A percentile compares a stretch with the other conserved stretches of the same genome.
Evolutionary conservation across 2,329 filamentous ascomycete species (phyloP).

Genomic region (Diaporthe amygdali): DNA sequence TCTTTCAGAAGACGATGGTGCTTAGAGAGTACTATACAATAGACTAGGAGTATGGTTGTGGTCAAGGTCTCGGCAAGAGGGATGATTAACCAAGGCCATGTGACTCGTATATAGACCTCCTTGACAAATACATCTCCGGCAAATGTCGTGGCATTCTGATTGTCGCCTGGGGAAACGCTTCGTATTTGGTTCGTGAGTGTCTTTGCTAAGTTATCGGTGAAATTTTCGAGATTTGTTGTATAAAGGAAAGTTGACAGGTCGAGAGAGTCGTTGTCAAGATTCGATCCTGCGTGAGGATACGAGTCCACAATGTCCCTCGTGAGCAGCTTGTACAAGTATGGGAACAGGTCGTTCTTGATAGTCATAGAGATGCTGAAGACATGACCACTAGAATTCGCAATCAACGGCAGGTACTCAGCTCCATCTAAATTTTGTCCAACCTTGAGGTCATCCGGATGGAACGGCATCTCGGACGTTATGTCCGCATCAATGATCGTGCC

Average conservation of each 20-base stretch:
- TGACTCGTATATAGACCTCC: slow-evolving; percentile 36
- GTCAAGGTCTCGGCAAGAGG: slow-evolving; percentile 29
- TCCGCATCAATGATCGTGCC: neutral
- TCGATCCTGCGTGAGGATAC: neutral
- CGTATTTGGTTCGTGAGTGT: slow-evolving; percentile 28
- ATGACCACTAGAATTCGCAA: neutral
- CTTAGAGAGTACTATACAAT: neutral
- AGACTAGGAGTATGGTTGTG: slow-evolving; percentile 31
- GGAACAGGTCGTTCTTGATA: neutral
- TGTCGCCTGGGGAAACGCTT: slow-evolving; percentile 23
- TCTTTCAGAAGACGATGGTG: neutral
- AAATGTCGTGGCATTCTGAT: slow-evolving; percentile 20
- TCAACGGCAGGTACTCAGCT: neutral
- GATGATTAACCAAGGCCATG: slow-evolving; percentile 38
- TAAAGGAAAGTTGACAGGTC: slow-evolving; percentile 11
- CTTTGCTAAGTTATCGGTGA: slow-evolving; percentile 23
- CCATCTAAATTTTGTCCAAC: neutral
- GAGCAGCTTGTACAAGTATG: neutral
- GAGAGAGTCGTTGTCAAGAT: neutral
- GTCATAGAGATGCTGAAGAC: neutral
- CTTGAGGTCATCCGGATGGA: neutral
- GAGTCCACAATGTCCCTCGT: neutral
- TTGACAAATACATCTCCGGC: slow-evolving; percentile 28
- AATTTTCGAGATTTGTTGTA: slow-evolving; percentile 11
- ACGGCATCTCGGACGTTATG: neutral